Conservation (phyloP, 2,329 filamentous ascomycete genomes). For the Phoma sp. region DNA sequence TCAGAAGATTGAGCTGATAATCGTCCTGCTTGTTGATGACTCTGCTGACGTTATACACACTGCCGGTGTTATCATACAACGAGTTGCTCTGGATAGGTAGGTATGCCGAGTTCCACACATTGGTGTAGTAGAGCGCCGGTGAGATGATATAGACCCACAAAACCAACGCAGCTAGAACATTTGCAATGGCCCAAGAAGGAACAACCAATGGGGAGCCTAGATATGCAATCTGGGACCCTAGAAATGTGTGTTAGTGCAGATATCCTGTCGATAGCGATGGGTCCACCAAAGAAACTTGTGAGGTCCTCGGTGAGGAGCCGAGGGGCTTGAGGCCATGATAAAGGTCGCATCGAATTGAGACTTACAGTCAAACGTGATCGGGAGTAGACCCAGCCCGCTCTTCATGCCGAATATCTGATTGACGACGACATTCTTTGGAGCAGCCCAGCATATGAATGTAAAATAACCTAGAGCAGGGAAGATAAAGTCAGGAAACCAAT, state of each 20-base stretch:
- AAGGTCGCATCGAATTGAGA: background rate
- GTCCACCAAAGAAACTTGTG: no score
- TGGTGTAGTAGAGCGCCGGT: conserved; percentile 1
- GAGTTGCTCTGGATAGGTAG: background rate
- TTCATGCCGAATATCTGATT: background rate
- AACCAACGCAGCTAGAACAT: background rate
- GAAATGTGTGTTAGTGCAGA: no score
- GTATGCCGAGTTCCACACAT: background rate
- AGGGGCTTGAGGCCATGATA: no score
- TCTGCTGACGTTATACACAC: background rate
- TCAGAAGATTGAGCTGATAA: background rate
- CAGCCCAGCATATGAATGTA: background rate
- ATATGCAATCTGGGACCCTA: background rate
- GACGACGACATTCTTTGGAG: background rate
- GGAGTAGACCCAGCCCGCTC: background rate
- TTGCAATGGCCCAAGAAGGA: background rate
- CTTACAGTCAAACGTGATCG: background rate
- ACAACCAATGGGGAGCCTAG: background rate
- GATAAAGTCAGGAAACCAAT: conserved; percentile 1
- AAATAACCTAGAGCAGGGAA: background rate
- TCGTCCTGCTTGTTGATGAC: background rate
- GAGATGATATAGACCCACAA: conserved; percentile 1
- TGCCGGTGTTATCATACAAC: background rate
- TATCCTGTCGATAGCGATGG: no score
- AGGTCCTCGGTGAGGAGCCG: no score